A percentile compares a stretch with the other conserved stretches of the same genome.
Evolutionary conservation across 805 yeast genomes (phyloP).

Genomic region (Ogataea nonfermentans): DNA sequence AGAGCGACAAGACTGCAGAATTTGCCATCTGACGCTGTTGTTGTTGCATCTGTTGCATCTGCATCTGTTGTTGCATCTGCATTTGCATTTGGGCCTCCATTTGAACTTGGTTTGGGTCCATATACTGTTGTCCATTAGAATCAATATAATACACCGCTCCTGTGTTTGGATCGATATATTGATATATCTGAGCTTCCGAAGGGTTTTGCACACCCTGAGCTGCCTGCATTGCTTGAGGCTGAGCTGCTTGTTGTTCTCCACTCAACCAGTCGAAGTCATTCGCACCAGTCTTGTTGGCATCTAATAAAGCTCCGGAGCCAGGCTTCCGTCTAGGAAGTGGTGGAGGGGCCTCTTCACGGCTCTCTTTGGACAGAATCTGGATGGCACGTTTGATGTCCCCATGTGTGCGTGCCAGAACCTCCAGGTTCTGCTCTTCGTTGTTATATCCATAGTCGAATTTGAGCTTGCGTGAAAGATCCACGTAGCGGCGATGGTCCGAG

Average conservation of each 20-base stretch:
- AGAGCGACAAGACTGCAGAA: constrained; percentile 40
- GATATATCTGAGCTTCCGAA: constrained; percentile 49
- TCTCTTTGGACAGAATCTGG: constrained; percentile 49
- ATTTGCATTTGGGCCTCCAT: constrained; percentile 27
- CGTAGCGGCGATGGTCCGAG: constrained; percentile 51
- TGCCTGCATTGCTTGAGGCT: constrained; percentile 1
- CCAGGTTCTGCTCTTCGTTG: constrained; percentile 56
- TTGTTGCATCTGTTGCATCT: constrained; percentile 22
- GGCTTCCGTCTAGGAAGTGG: constrained; percentile 42
- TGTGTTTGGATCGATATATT: constrained; percentile 68
- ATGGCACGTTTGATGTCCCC: constrained; percentile 63
- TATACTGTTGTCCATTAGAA: constrained; percentile 62
- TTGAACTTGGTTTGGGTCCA: constrained; percentile 45
- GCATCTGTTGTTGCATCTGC: constrained; percentile 28
- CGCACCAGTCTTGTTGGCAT: constrained; percentile 34
- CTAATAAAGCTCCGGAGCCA: constrained; percentile 30
- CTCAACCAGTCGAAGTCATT: constrained; percentile 38
- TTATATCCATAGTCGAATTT: constrained; percentile 54
- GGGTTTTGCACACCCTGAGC: constrained; percentile 11
- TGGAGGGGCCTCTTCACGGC: constrained; percentile 47
- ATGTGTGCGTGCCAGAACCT: constrained; percentile 55
- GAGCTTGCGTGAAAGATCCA: constrained; percentile 46
- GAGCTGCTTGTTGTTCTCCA: constrained; percentile 26
- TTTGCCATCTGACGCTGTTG: constrained; percentile 20
- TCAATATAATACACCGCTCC: constrained; percentile 69